A percentile compares a stretch with the other conserved stretches of the same genome.
Conservation (phyloP, 176 grass and related monocot species). For the Otatea glauca region DNA sequence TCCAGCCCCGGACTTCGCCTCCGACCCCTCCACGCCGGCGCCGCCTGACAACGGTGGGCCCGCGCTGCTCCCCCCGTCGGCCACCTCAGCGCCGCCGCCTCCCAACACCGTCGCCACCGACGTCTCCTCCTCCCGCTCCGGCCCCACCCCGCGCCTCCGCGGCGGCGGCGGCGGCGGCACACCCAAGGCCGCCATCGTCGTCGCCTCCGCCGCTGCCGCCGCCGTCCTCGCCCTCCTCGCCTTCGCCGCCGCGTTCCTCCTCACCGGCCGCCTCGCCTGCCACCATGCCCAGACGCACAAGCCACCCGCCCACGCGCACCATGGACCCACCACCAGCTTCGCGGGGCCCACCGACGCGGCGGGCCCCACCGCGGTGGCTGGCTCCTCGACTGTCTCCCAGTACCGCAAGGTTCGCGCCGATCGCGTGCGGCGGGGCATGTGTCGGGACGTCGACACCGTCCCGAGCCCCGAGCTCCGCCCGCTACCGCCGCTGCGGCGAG, state of each 20-base stretch:
- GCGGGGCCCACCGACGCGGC: conserved; percentile 5
- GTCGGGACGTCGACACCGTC: conserved; percentile 68
- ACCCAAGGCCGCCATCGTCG: conserved; percentile 54
- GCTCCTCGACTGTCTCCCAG: conserved; percentile 40
- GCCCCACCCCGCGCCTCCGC: conserved; percentile 26
- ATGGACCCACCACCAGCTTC: background rate
- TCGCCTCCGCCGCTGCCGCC: conserved; percentile 42
- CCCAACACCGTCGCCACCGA: conserved; percentile 53
- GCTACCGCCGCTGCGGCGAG: conserved; percentile 66
- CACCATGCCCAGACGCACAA: conserved; percentile 46
- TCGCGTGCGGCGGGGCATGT: conserved; percentile 54
- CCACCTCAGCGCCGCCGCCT: background rate
- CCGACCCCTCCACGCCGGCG: conserved; percentile 51
- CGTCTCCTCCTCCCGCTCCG: conserved; percentile 49
- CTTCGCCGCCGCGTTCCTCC: conserved; percentile 50
- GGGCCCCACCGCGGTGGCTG: background rate
- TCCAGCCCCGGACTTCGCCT: conserved; percentile 43
- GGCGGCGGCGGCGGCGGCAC: conserved; percentile 26
- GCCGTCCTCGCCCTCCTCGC: conserved; percentile 52
- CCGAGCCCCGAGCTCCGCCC: conserved; percentile 84
- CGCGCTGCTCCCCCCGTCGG: conserved; percentile 42
- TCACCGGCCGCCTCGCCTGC: conserved; percentile 41
- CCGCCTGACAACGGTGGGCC: conserved; percentile 37
- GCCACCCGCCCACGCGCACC: conserved; percentile 38
- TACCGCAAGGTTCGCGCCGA: conserved; percentile 69